phyloP scores from a whole-genome alignment of 2,329 filamentous ascomycete species.

The Aspergillus neotritici region DNA sequence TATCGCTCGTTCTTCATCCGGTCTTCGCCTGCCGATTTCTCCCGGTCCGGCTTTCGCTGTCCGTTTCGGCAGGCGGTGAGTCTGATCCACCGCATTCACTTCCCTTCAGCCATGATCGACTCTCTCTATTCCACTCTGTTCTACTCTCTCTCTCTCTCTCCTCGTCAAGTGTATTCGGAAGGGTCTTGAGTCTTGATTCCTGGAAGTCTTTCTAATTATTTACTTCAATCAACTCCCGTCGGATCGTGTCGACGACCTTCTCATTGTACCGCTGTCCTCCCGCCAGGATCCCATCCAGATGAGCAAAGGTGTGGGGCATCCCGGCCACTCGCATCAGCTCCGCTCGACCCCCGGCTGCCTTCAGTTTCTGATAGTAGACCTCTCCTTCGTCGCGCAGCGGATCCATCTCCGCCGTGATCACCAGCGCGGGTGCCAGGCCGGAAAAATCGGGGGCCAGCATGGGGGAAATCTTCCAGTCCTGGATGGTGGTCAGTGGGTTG shows the following conservation, averaged over 20 bases:
- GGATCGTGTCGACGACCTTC: slow-evolving; percentile 25
- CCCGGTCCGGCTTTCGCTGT: slow-evolving; percentile 18
- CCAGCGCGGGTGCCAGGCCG: slow-evolving; percentile 34
- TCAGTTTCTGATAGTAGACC: slow-evolving; percentile 34
- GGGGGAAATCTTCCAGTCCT: slow-evolving; percentile 41
- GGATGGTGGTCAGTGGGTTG: slow-evolving; percentile 6
- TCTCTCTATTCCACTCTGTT: no score
- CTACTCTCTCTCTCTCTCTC: no score
- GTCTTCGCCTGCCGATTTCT: slow-evolving; percentile 20
- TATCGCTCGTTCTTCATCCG: slow-evolving; percentile 9
- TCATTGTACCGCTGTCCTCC: slow-evolving; percentile 23
- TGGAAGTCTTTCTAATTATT: background rate
- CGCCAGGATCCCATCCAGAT: slow-evolving; percentile 29
- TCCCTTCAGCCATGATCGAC: background rate
- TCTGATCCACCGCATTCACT: no score
- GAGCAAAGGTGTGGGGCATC: slow-evolving; percentile 30
- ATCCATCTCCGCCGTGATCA: slow-evolving; percentile 39
- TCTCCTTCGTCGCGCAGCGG: slow-evolving; percentile 40
- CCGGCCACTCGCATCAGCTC: slow-evolving; percentile 27
- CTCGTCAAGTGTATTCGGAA: background rate
- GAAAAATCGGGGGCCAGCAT: slow-evolving; percentile 34
- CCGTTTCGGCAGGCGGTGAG: no score
- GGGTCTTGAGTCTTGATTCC: no score
- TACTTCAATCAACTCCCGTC: slow-evolving; percentile 16
- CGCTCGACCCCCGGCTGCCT: slow-evolving; percentile 30